Evolutionary conservation across 352 stramenopile genomes (phyloP), one percentile per base, ranked within the genome.

Genomic region (Phytophthora tubulina): DNA sequence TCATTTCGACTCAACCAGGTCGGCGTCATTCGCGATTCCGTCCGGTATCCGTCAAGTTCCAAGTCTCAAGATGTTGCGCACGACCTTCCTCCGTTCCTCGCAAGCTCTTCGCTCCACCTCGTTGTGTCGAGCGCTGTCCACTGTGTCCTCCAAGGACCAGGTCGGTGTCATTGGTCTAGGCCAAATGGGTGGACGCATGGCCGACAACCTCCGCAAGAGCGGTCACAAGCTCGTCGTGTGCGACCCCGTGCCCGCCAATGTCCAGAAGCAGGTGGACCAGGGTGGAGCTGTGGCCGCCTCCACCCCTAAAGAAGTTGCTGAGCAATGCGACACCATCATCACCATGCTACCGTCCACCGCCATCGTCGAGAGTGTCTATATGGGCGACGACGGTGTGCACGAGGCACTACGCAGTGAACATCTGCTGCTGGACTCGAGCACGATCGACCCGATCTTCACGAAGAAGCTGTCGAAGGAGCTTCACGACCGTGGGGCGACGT

Each of bases 381-480:
- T 91, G 30, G 81, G 89, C 35, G 62, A 85, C n/a, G 50, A 92
- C 51, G 82, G 86, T 48, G 79, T 98, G 44, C 75, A 96, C 54
- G 65, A 92, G 44, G 83, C 82, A 17, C 72, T 95, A 49, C 86
- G 78, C 15, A 78, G 78, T 10, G 78, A 88, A n/a, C 88, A 97
- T 38, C 71, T 98, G 54, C 86, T 99, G 53, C 93, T 99, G 48
- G 96, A 99, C 82, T 98, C 92, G 73, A 98, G 93, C 64, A 99
- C 97, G 36, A 99, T 99, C 71, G 95, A 98, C 66, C 95, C 96
- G 5, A 90, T 94, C 30, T 93, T 93, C 68, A 98, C 95, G 32
- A 97, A 97, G 80, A 84, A 89, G 60, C 69, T 99, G 14, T 85
- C 80, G 45, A 70, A 84, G n/a, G 65, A 89, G 44, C 69, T 93